Base-by-base conservation (phyloP, 352 stramenopile species). In the Thraustochytrium sp. region DNA sequence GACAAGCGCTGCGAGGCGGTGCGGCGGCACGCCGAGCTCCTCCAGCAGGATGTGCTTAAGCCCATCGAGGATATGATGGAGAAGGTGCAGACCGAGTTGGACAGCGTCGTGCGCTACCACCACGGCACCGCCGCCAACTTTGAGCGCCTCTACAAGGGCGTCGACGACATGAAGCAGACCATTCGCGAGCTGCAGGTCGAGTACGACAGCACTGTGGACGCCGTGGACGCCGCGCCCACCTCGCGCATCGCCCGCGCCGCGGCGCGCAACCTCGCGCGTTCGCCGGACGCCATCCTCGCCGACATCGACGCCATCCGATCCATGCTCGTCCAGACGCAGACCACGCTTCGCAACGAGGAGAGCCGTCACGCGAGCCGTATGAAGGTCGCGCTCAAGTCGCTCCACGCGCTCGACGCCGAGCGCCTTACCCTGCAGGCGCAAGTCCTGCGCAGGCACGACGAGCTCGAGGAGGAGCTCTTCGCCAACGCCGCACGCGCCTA, bases 131-230 rank as follows among this genome's bases (percentile, higher is more conserved):
- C 68, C 1, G 9, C 31, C 18, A 80, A 63, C 53, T 55, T 80
- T n/a, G 68, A 80, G 49, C 68, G 68, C 16, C 44, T 80, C 29
- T 80, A 80, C 68, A 80, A 63, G 31, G 68, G 44, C 26, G 68
- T 80, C 9, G 9, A 64, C 51, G 46, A 80, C 38, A 46, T 80
- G 31, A 80, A 61, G 48, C 34, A 80, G 68, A 72, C 31, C n/a
- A 80, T 80, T 51, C 68, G 53, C 68, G 53, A 61, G 48, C 68
- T 80, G n/a, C 68, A 80, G 40, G 53, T 72, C n/a, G 65, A 55
- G 11, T 77, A 77, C 46, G 49, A 77, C 34, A 77, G 34, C 42
- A n/a, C 34, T 1, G 23, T 62, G 16, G 64, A 55, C 42, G 34
- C 34, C 2, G 23, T 62, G 16, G 64, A 55, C 34, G 23, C 36